Base-by-base conservation (phyloP, 2,329 filamentous ascomycete species). In the Monosporascus sp. region DNA sequence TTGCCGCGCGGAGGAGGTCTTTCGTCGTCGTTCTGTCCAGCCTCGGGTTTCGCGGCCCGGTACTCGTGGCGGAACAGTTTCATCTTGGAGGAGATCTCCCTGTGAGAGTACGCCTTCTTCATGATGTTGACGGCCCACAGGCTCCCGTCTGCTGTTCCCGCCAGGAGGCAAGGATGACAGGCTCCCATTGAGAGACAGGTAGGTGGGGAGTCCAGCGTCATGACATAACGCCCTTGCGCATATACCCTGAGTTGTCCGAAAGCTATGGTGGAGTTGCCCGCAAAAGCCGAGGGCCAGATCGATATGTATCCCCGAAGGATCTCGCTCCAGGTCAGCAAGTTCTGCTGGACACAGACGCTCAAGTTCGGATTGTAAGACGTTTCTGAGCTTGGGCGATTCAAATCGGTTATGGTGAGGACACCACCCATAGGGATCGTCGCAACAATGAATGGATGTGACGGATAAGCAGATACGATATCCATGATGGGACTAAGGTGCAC, bases 51-150 rank as follows among this genome's bases (percentile, higher is more conserved):
- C 20, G 69, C 50, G 20, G 74, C 68, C 1, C 74, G 70, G 58
- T 79, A 80, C 61, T 84, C 79, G 60, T 82, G 80, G 45, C 81
- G 77, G 49, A 83, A 74, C 1, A 85, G 44, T 59, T 70, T 73
- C 11, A 77, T 53, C 57, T 76, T 77, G 57, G 67, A 63, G 19
- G 70, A 63, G 54, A 70, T 71, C 45, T 71, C 64, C 43, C 72
- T 70, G 52, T 74, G 70, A 41, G 69, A 71, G 8, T 76, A 72
- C 1, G 77, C 66, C 56, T 74, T 73, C 51, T 72, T 72, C 48
- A 78, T 61, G 26, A 74, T 67, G 58, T 78, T 79, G 56, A 72
- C 70, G 7, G 72, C 69, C 73, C 77, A 81, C 3, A 83, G 66
- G 0, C 77, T 78, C 11, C 80, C 80, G 52, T 83, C 80, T 2